Evolutionary conservation across 495 filamentous ascomycete genomes (phyloP).

Genomic region (Daldinia decipiens): DNA sequence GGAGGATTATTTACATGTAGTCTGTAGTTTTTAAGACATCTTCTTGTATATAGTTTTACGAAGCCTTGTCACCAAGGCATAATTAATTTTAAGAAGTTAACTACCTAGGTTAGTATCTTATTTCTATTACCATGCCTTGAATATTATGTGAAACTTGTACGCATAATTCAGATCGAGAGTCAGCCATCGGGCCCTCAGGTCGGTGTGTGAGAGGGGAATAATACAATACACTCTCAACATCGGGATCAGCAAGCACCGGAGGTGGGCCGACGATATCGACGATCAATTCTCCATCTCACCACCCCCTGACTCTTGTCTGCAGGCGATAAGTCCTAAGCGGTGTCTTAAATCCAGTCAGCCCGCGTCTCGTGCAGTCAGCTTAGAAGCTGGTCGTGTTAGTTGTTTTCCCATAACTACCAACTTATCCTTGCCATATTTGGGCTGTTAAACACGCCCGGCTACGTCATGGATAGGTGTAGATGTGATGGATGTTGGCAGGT

Average conservation of each 20-base stretch:
- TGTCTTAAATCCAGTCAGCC: neutral
- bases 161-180: neutral
- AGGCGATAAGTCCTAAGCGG: neutral
- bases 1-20: conserved; percentile 13
- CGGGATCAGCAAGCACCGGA: neutral
- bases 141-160: neutral
- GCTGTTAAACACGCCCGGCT: neutral
- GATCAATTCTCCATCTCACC: neutral
- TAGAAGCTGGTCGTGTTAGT: neutral
- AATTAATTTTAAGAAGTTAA: conserved; percentile 30
- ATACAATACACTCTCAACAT: neutral
- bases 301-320: neutral
- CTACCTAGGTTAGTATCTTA: no score
- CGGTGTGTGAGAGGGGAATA: neutral
- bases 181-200: neutral
- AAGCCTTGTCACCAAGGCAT: conserved; percentile 16
- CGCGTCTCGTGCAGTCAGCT: neutral
- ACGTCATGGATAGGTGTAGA: neutral
- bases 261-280: neutral
- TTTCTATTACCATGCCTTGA: no score
- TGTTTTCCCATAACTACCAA: no score
- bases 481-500: neutral
- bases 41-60: conserved; percentile 38
- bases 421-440: neutral
- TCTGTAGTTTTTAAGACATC: conserved; percentile 3